These are phyloP conservation scores for Gossypium stocksii DNA, from an alignment of 345 rosid species.

Conservation along the genomic window DNA sequence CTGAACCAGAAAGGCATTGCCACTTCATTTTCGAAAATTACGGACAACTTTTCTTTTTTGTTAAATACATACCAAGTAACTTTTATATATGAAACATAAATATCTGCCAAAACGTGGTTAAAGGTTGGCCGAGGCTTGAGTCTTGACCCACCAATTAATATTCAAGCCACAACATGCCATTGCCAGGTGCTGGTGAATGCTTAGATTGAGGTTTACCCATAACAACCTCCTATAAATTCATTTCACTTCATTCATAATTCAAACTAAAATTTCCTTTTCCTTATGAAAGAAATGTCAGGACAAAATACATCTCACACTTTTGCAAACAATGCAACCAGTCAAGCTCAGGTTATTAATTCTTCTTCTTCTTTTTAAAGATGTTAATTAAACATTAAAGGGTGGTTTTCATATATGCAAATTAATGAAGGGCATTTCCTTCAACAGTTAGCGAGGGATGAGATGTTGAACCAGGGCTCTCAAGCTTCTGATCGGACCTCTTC, in stretches of 20 bases:
- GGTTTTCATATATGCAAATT: too few relatives aligned
- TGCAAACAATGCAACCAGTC: not conserved
- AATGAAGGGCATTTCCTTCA: too few relatives aligned
- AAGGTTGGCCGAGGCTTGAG: not conserved
- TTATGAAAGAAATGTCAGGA: not conserved
- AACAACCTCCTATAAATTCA: not conserved
- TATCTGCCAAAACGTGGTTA: not conserved
- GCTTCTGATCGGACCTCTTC: not conserved
- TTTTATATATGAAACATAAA: not conserved
- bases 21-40: too few relatives aligned
- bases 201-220: not conserved
- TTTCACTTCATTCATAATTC: not conserved
- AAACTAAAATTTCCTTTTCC: not conserved
- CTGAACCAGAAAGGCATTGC: too few relatives aligned
- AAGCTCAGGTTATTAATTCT: not conserved
- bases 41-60: too few relatives aligned
- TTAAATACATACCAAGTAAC: too few relatives aligned
- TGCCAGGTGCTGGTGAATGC: not conserved
- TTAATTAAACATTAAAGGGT: too few relatives aligned
- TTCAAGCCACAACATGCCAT: not conserved
- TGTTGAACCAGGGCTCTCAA: not conserved
- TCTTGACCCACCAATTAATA: not conserved
- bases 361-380: too few relatives aligned
- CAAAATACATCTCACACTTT: not conserved
- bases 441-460: not conserved